These are phyloP conservation scores for Tagetes patula DNA, from an alignment of 129 eudicot genomes.

Conservation along the genomic window DNA sequence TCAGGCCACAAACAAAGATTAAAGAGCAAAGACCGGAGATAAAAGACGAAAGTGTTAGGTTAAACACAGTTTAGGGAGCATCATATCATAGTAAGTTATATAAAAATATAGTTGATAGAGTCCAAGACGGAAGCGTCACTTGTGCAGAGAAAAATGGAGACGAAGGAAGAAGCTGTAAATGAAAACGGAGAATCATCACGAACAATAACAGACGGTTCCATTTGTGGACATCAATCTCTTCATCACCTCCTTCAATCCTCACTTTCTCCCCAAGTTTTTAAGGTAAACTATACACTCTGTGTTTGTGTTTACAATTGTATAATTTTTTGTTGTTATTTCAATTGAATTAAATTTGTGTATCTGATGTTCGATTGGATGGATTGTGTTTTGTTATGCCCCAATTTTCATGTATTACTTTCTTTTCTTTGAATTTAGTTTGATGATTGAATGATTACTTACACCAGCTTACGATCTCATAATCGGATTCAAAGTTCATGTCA, in stretches of 20 bases:
- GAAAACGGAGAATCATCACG: slow-evolving; percentile 37
- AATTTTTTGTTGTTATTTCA: not conserved
- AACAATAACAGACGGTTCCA: slow-evolving; percentile 51
- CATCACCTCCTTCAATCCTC: slow-evolving; percentile 79
- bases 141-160: slow-evolving; percentile 35
- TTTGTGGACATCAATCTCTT: slow-evolving; percentile 86
- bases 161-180: slow-evolving; percentile 26
- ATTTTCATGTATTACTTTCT: not conserved
- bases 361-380: slow-evolving; percentile 6
- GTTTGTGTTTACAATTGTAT: not conserved
- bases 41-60: too few relatives aligned
- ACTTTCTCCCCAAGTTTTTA: slow-evolving; percentile 59
- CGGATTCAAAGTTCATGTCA: not conserved
- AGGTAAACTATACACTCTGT: slow-evolving; percentile 41
- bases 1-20: too few relatives aligned
- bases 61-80: too few relatives aligned
- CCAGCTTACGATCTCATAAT: not conserved
- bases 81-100: not conserved
- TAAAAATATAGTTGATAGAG: not conserved
- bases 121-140: slow-evolving; percentile 9
- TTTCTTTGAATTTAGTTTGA: not conserved
- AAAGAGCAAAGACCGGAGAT: too few relatives aligned
- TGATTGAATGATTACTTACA: slow-evolving; percentile 1
- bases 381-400: not conserved
- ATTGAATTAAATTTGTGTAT: not conserved